phyloP scores from a whole-genome alignment of 768 basidiomycete species.

The Lentinus brumalis region DNA sequence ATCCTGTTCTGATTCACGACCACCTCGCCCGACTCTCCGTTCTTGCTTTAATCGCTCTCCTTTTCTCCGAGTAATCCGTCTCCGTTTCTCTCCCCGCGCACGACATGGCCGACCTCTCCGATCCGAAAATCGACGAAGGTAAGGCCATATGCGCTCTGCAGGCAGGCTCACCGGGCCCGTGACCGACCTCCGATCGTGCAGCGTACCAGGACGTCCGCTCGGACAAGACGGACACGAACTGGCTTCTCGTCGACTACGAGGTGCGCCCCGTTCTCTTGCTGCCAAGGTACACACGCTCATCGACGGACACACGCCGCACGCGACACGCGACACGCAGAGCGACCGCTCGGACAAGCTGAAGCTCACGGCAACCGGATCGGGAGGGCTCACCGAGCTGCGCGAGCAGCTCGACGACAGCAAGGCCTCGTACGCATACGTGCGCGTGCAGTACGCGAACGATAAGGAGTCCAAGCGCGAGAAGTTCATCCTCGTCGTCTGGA shows the following conservation, averaged over 20 bases:
- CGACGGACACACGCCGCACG: background rate
- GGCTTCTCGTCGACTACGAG: slow-evolving; percentile 90
- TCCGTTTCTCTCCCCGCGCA: background rate
- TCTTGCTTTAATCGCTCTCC: background rate
- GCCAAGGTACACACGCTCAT: too few species aligned
- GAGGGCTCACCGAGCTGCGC: slow-evolving; percentile 77
- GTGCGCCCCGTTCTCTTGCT: slow-evolving; percentile 36
- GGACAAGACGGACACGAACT: slow-evolving; percentile 86
- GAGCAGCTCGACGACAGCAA: slow-evolving; percentile 68
- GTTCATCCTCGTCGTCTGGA: slow-evolving; percentile 85
- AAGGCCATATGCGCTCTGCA: slow-evolving; percentile 17
- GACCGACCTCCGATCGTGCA: slow-evolving; percentile 34
- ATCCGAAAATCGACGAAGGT: slow-evolving; percentile 77
- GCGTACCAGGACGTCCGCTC: slow-evolving; percentile 88
- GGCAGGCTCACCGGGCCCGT: slow-evolving; percentile 30
- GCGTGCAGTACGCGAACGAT: slow-evolving; percentile 84
- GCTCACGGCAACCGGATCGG: slow-evolving; percentile 77
- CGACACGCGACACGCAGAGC: slow-evolving; percentile 38
- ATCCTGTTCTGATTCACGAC: background rate
- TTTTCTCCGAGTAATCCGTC: background rate
- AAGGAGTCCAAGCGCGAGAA: slow-evolving; percentile 88
- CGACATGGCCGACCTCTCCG: slow-evolving; percentile 78
- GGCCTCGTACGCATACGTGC: slow-evolving; percentile 84
- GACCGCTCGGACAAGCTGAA: slow-evolving; percentile 81
- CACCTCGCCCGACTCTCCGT: background rate